Percentiles rank a stretch among this genome's conserved stretches.
Conservation (phyloP, 2,329 filamentous ascomycete species). For the Colletotrichum limetticola region DNA sequence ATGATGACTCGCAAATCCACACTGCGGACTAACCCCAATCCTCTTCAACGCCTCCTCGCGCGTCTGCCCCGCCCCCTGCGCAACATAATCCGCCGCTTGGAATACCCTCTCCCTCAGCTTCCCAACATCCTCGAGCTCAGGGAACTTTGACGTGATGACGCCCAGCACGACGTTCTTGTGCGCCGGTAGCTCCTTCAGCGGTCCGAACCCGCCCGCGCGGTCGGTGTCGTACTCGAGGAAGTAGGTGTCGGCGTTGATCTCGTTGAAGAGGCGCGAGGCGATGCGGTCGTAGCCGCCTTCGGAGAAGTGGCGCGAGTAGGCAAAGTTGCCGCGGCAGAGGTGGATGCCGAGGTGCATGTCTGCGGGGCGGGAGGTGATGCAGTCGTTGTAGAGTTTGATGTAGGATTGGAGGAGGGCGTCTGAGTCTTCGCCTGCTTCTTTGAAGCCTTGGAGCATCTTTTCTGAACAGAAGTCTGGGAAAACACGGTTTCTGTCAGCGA, state of each 20-base stretch:
- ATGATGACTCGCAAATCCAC: conserved; percentile 70
- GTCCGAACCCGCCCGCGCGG: conserved; percentile 71
- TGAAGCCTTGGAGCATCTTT: conserved; percentile 46
- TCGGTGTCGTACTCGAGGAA: conserved; percentile 70
- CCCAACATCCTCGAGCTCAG: conserved; percentile 64
- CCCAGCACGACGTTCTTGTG: conserved; percentile 72
- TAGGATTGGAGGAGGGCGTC: conserved; percentile 75
- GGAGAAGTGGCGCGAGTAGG: conserved; percentile 71
- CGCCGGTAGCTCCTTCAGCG: conserved; percentile 66
- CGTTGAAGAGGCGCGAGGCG: conserved; percentile 68
- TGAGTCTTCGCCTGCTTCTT: conserved; percentile 30
- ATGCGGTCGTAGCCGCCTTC: conserved; percentile 73
- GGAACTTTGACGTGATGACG: conserved; percentile 70
- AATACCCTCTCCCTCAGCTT: conserved; percentile 64
- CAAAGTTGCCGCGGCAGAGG: conserved; percentile 71
- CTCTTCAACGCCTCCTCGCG: conserved; percentile 72
- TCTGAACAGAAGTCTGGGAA: conserved; percentile 71
- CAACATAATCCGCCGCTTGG: conserved; percentile 73
- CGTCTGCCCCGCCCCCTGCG: conserved; percentile 69
- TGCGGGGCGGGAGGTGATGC: conserved; percentile 67
- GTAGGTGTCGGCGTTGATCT: conserved; percentile 70
- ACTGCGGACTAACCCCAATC: conserved; percentile 76
- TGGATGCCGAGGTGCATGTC: conserved; percentile 80
- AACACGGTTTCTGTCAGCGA: neutral
- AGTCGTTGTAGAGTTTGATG: conserved; percentile 79